Base-by-base conservation (phyloP, 345 rosid species). In the Atalantia buxifolia region DNA sequence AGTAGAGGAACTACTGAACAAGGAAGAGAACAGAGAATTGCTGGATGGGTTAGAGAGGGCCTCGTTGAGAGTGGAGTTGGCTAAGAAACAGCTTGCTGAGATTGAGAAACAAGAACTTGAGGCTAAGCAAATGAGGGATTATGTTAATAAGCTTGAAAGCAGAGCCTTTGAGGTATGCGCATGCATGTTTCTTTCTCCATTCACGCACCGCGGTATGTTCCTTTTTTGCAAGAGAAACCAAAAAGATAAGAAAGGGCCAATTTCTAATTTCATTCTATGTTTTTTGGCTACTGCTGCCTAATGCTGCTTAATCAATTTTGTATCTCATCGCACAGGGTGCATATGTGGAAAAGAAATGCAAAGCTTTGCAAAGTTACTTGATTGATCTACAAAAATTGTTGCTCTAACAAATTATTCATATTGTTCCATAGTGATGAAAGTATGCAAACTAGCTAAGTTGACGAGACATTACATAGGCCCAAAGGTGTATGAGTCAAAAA, bases 31-130 rank as follows among this genome's bases (percentile, higher is more conserved):
- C 84, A 89, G 80, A 77, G 86, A 0, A 4, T 83, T 95, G 88
- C 89, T 93, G 56, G 94, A 91, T 74, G 99, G 92, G 74, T 82
- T 93, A 80, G 93, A 89, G 72, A 86, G 80, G 75, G 98, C 98
- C 22, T 89, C 96, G 21, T 61, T 66, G 81, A 89, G 98, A 66
- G 98, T 95, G 45, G 96, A 95, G 48, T 80, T 69, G 72, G 99
- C 99, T 30, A 89, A 81, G 86, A 81, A 79, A 78, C 88, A 88
- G 75, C 92, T 95, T 38, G 89, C 84, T 9, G 96, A 93, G 86
- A 93, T 95, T 70, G 90, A 90, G 87, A 87, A 87, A 70, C 93
- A 89, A 83, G 92, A 91, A 59, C 75, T 87, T 66, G 94, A 93
- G 79, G 91, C 93, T 42, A 82, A 79, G 66, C 78, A 78, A 80